A percentile compares a stretch with the other conserved stretches of the same genome.
Evolutionary conservation across 225 moss, liverwort and hornwort species (phyloP).

Genomic region (Bryoerythrophyllum caledonicum): DNA sequence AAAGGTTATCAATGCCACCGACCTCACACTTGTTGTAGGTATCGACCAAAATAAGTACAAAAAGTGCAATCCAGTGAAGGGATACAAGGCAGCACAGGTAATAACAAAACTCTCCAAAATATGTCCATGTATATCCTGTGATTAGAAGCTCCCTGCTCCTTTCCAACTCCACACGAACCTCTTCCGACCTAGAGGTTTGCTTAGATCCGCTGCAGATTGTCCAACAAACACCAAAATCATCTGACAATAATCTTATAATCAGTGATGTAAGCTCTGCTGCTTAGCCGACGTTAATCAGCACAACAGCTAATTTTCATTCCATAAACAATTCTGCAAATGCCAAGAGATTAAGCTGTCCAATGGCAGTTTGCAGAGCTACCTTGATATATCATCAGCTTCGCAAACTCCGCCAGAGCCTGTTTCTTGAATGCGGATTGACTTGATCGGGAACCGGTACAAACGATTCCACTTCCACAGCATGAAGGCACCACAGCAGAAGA

Average conservation of each 20-base stretch:
- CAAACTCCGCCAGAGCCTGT: not conserved
- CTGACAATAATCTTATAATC: not conserved
- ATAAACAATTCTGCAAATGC: not conserved
- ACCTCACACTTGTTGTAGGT: constrained; percentile 78
- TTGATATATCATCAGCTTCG: constrained; percentile 8
- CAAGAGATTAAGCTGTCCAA: not conserved
- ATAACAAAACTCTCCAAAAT: constrained; percentile 75
- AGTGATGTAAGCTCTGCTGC: not conserved
- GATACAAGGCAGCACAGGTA: constrained; percentile 62
- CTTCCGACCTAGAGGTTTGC: constrained; percentile 23
- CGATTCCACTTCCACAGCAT: constrained; percentile 40
- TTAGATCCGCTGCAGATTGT: constrained; percentile 14
- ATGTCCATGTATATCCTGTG: constrained; percentile 58
- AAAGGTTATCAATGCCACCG: constrained; percentile 71
- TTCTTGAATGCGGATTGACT: constrained; percentile 39
- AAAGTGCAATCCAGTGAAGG: constrained; percentile 72
- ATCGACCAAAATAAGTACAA: constrained; percentile 61
- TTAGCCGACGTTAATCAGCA: not conserved
- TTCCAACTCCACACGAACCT: constrained; percentile 56
- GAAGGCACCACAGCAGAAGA: constrained; percentile 42
- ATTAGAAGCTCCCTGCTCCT: constrained; percentile 47
- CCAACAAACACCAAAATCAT: constrained; percentile 22
- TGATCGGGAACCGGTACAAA: constrained; percentile 29
- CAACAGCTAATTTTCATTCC: not conserved
- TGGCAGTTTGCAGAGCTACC: constrained; percentile 19